Evolutionary conservation across 176 grass and related monocot genomes (phyloP), one percentile per base, ranked within the genome.

Genomic region (Oryza coarctata): DNA sequence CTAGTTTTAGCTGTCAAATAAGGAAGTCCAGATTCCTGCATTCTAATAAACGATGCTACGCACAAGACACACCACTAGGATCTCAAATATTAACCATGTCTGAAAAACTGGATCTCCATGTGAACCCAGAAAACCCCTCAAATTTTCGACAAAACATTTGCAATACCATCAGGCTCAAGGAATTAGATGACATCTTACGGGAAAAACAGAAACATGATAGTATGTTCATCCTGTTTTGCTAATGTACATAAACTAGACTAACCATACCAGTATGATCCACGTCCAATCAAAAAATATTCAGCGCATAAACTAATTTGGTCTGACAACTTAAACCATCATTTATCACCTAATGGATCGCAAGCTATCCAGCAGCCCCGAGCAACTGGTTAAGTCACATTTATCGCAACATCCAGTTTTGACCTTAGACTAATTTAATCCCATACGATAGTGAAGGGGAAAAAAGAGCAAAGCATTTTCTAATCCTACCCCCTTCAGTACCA

Each of bases 1-100:
- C 6, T 68, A 52, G 67, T 64, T 55, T 79, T 78, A 63, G 28
- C 36, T 32, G 43, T 35, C 23, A 70, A 71, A 78, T 22, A 78
- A 41, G 18, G 14, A 38, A 60, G 22, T 30, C 3, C 26, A 11
- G 69, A 28, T 52, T 70, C 44, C 1, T 18, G 2, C 34, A 43
- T 17, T 26, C 41, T 41, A 50, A 50, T 12, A 65, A 23, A 26
- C 27, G 60, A 77, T 50, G 23, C 0, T 36, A 38, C 22, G 12
- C 13, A 10, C 63, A 49, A 70, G 55, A 15, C 1, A 15, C 1
- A 3, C 29, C 3, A 12, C 28, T 79, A 83, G 33, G 39, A 49
- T 45, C 7, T 84, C 11, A 70, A 83, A 57, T 6, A 78, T 35
- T 34, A 71, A 39, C 12, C 12, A 80, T 36, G 23, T 35, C 34